These are phyloP conservation scores for Huntiella bhutanensis DNA, from an alignment of 2,329 filamentous ascomycete species.

Conservation along the genomic window DNA sequence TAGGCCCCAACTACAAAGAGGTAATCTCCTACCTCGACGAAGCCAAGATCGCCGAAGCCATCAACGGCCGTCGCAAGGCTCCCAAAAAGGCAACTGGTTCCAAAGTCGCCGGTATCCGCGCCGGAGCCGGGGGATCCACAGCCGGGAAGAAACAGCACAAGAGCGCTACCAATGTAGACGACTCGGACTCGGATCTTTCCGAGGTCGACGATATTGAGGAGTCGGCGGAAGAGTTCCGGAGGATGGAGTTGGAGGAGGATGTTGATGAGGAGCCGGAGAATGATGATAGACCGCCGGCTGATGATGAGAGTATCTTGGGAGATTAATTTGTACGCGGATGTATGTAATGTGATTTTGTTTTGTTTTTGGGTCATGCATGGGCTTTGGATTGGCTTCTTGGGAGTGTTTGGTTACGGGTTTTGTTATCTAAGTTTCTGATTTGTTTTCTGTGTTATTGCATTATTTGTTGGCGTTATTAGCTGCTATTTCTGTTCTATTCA, in stretches of 20 bases:
- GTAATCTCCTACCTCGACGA: slow-evolving; percentile 66
- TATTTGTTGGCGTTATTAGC: neutral
- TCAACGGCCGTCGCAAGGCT: slow-evolving; percentile 19
- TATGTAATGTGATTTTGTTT: neutral
- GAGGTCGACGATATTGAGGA: slow-evolving; percentile 24
- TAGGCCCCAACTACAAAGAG: slow-evolving; percentile 75
- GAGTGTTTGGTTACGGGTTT: neutral
- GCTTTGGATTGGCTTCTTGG: neutral
- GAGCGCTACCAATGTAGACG: slow-evolving; percentile 5
- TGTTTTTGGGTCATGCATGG: neutral
- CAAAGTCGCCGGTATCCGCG: slow-evolving; percentile 15
- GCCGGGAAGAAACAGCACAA: slow-evolving; percentile 19
- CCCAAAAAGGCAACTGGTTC: slow-evolving; percentile 15
- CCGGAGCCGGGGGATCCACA: neutral
- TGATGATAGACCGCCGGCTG: slow-evolving; percentile 10
- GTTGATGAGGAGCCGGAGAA: slow-evolving; percentile 22
- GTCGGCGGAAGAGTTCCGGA: slow-evolving; percentile 36
- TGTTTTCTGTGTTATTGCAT: neutral
- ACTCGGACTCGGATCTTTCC: slow-evolving; percentile 10
- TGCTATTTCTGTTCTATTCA: neutral
- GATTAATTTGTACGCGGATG: slow-evolving; percentile 14
- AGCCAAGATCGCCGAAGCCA: slow-evolving; percentile 29
- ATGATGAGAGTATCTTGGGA: slow-evolving; percentile 22
- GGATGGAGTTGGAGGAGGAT: slow-evolving; percentile 33
- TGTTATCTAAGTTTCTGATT: neutral